Evolutionary conservation across 768 basidiomycete species (phyloP).

Genomic region (Panaeolus papilionaceus): DNA sequence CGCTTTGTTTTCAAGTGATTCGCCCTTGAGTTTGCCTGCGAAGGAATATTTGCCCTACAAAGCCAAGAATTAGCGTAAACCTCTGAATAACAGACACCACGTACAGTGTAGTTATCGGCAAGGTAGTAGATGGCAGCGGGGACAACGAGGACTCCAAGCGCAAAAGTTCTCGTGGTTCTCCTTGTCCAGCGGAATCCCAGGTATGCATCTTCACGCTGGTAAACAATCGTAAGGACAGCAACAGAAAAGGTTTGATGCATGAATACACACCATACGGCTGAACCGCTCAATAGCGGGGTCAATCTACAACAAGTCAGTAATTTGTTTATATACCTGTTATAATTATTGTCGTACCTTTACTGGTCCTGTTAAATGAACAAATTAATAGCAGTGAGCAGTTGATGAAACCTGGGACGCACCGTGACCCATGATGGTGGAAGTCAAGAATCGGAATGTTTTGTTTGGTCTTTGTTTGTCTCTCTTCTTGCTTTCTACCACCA

Average conservation of each 20-base stretch:
- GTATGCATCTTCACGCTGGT: conserved; percentile 85
- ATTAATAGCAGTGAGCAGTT: conserved; percentile 15
- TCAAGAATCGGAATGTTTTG: conserved; percentile 35
- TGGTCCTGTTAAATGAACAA: conserved; percentile 47
- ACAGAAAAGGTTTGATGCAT: conserved; percentile 12
- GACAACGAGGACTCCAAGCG: conserved; percentile 69
- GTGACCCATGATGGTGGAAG: conserved; percentile 55
- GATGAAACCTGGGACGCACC: conserved; percentile 42
- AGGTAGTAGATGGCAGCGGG: conserved; percentile 64
- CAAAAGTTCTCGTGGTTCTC: conserved; percentile 62
- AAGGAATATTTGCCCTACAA: conserved; percentile 20
- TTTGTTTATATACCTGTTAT: neutral
- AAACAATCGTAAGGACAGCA: conserved; percentile 18
- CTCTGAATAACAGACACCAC: conserved; percentile 26
- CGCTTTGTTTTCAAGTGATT: conserved; percentile 34
- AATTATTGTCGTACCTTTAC: conserved; percentile 52
- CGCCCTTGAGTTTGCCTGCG: conserved; percentile 38
- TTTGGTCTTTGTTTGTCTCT: conserved; percentile 45
- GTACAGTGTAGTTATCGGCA: conserved; percentile 49
- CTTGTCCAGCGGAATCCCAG: conserved; percentile 83
- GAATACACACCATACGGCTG: conserved; percentile 50
- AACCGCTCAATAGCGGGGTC: conserved; percentile 69
- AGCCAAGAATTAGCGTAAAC: conserved; percentile 9
- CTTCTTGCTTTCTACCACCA: conserved; percentile 38
- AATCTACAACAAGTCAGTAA: conserved; percentile 32